A percentile compares a stretch with the other conserved stretches of the same genome.
These are phyloP conservation scores for Aegilops umbellulata DNA, from an alignment of 176 grass and related monocot species.

Conservation along the genomic window DNA sequence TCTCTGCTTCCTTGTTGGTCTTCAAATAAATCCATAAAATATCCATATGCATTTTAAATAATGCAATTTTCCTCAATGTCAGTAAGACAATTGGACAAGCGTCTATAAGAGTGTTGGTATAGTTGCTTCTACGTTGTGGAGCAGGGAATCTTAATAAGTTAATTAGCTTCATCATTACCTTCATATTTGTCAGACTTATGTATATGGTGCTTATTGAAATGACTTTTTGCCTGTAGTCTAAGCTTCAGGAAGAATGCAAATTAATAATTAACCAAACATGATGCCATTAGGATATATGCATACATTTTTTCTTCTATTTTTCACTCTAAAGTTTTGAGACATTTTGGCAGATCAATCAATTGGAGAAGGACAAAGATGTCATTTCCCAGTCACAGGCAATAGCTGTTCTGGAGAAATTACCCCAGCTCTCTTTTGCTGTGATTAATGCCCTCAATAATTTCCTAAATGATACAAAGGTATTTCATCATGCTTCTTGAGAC, in stretches of 20 bases:
- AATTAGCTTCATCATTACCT: neutral
- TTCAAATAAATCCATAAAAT: constrained; percentile 1
- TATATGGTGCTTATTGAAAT: neutral
- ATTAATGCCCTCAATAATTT: constrained; percentile 97
- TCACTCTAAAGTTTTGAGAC: neutral
- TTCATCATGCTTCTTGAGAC: constrained; percentile 31
- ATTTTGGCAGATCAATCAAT: constrained; percentile 89
- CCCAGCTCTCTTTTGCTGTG: constrained; percentile 78
- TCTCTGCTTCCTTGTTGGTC: neutral
- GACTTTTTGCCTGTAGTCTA: neutral
- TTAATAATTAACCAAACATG: neutral
- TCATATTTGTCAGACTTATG: neutral
- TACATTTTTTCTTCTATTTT: neutral
- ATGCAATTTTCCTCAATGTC: neutral
- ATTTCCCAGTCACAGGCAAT: constrained; percentile 97
- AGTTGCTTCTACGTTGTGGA: neutral
- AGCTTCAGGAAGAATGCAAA: neutral
- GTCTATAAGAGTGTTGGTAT: neutral
- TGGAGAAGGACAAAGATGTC: constrained; percentile 99
- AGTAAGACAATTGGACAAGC: neutral
- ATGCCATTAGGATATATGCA: neutral
- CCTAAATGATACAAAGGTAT: constrained; percentile 94
- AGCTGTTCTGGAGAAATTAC: constrained; percentile 74
- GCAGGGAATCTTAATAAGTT: neutral
- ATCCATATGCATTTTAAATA: neutral